Percentiles rank a stretch among this genome's conserved stretches.
These are phyloP conservation scores for Taiozyma sp. DNA, from an alignment of 1,139 yeast genomes.

Conservation along the genomic window DNA sequence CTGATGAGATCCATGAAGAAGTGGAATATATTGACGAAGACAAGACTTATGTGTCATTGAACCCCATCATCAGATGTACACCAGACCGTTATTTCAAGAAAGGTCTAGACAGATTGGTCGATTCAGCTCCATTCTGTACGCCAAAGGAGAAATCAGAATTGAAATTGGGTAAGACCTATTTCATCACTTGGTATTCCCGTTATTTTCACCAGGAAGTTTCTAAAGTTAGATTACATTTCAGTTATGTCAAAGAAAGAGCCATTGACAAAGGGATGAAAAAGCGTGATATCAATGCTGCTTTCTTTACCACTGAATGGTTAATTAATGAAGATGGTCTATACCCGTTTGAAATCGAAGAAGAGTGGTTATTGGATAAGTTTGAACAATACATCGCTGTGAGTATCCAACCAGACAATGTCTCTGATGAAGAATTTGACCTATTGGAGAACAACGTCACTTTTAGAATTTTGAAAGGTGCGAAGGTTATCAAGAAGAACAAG, in stretches of 20 bases:
- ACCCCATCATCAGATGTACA: conserved; percentile 80
- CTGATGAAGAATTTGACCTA: conserved; percentile 62
- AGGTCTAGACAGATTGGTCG: conserved; percentile 51
- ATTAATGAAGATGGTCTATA: conserved; percentile 58
- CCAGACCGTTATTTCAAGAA: conserved; percentile 68
- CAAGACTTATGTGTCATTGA: conserved; percentile 58
- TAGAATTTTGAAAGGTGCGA: conserved; percentile 51
- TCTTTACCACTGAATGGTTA: conserved; percentile 70
- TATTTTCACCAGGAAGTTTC: conserved; percentile 42
- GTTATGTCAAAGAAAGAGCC: conserved; percentile 53
- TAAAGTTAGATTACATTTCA: conserved; percentile 63
- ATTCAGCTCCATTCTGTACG: conserved; percentile 76
- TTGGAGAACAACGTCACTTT: conserved; percentile 49
- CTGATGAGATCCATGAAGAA: conserved; percentile 52
- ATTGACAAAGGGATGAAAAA: conserved; percentile 55
- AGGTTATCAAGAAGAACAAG: conserved; percentile 55
- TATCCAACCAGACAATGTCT: conserved; percentile 64
- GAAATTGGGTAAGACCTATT: conserved; percentile 59
- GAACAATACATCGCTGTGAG: conserved; percentile 48
- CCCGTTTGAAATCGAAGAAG: conserved; percentile 54
- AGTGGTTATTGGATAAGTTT: conserved; percentile 55
- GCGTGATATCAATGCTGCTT: conserved; percentile 43
- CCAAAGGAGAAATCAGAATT: conserved; percentile 60
- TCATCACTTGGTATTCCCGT: conserved; percentile 75
- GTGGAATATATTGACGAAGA: conserved; percentile 59